Base-by-base conservation (phyloP, 1,284 basidiomycete species). In the Ustilago sp. region DNA sequence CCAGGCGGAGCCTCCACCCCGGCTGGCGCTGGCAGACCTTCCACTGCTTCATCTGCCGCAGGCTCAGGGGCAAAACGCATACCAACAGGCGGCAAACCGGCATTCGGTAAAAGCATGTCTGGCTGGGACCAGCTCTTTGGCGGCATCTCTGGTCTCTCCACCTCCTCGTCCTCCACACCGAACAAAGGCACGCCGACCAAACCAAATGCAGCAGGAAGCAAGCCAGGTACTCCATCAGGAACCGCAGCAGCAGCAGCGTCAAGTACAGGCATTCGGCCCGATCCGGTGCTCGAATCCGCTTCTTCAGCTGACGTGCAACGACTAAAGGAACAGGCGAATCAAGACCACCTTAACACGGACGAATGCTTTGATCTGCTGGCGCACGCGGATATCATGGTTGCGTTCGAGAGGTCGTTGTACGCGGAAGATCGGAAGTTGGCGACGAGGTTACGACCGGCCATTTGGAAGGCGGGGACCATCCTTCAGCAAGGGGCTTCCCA, bases 101-200 rank as follows among this genome's bases (percentile, higher is more conserved):
- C 64, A 2, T 77, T 77, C 34, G 75, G 75, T n/a, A 77, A 74
- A 60, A 63, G 54, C 59, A 77, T 77, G 69, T 64, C 50, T 3
- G 67, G 70, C 23, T 77, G 75, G 75, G 75, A 77, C 57, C 70
- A 74, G 45, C 75, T 77, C 28, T 77, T 77, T 36, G 75, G 75
- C 43, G 53, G 56, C 35, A 31, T 73, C 5, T 70, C 70, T 1
- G 75, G 70, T 9, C 62, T 61, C 7, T 28, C 57, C 15, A 45
- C 69, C 13, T 58, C 68, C 11, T 31, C 64, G 9, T 32, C 65
- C 0, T 43, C 64, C 23, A 66, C 60, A 0, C 60, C 68, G 8
- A 56, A 51, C 45, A 50, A 56, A 32, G 35, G 58, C 3, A 58
- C 61, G 13, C 62, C 63, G 4, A 47, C 60, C 8, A 71, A 63